These are phyloP conservation scores for Rhododendron ferrugineum DNA, from an alignment of 148 eudicot genomes.

Conservation along the genomic window DNA sequence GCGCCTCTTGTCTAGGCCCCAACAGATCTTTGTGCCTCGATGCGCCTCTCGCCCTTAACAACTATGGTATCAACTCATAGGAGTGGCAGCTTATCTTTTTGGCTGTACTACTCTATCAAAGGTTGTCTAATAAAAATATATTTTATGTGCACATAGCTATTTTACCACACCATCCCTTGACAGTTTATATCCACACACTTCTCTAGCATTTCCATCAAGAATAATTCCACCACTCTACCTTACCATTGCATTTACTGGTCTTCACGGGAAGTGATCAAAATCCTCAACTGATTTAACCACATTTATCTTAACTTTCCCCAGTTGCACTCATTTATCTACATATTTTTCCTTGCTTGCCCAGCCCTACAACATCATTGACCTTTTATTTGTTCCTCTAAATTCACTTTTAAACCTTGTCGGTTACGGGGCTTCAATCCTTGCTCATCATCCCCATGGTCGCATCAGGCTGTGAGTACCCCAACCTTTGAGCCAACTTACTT, in stretches of 20 bases:
- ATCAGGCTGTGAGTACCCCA: neutral
- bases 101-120: neutral
- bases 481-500: neutral
- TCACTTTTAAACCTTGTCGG: neutral
- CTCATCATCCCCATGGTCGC: neutral
- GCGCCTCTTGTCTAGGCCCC: neutral
- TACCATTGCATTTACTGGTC: neutral
- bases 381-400: neutral
- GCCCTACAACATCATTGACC: neutral
- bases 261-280: neutral
- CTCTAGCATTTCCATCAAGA: neutral
- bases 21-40: neutral
- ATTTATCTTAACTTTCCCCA: neutral
- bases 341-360: neutral
- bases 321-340: neutral
- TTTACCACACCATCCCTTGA: neutral
- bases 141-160: neutral
- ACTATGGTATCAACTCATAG: neutral
- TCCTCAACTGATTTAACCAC: neutral
- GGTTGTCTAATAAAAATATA: neutral
- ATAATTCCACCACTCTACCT: neutral
- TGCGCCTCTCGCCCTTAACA: neutral
- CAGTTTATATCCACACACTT: neutral
- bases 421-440: neutral
- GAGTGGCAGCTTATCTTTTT: neutral